Evolutionary conservation across 257 asterid genomes (phyloP).

Genomic region (Dorcoceras hygrometricum): DNA sequence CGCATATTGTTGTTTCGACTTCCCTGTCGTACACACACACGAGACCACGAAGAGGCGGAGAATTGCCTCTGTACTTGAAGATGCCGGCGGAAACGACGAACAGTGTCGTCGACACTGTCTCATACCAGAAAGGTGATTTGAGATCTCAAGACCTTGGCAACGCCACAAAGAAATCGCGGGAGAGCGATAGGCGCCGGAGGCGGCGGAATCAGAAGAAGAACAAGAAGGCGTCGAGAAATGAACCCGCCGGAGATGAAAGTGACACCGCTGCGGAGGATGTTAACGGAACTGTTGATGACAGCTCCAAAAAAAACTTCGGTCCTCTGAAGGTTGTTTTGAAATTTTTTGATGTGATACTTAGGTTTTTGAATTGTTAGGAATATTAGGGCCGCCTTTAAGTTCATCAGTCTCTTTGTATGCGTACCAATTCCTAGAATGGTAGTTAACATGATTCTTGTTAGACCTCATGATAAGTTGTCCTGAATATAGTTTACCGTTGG

Average conservation of each 20-base stretch:
- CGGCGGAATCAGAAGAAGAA: constrained; percentile 94
- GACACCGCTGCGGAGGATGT: constrained; percentile 49
- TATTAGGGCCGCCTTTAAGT: no score
- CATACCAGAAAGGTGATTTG: constrained; percentile 2
- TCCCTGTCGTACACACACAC: no score
- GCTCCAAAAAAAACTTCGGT: constrained; percentile 65
- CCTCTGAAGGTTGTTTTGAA: constrained; percentile 51
- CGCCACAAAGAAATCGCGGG: constrained; percentile 57
- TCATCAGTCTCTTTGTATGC: no score
- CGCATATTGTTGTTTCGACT: no score
- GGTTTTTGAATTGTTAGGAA: no score
- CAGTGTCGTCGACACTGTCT: constrained; percentile 27
- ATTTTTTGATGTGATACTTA: no score
- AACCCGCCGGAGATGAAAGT: constrained; percentile 47
- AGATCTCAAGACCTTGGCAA: constrained; percentile 24
- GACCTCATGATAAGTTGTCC: no score
- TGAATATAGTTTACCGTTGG: no score
- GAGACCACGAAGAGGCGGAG: no score
- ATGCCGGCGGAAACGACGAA: constrained; percentile 56
- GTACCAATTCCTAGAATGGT: no score
- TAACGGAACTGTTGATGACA: constrained; percentile 40
- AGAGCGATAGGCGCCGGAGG: constrained; percentile 74
- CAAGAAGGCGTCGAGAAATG: constrained; percentile 28
- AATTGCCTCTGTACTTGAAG: background rate
- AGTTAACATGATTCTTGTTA: no score